Base-by-base conservation (phyloP, 2,329 filamentous ascomycete species). In the Exophiala sideris region DNA sequence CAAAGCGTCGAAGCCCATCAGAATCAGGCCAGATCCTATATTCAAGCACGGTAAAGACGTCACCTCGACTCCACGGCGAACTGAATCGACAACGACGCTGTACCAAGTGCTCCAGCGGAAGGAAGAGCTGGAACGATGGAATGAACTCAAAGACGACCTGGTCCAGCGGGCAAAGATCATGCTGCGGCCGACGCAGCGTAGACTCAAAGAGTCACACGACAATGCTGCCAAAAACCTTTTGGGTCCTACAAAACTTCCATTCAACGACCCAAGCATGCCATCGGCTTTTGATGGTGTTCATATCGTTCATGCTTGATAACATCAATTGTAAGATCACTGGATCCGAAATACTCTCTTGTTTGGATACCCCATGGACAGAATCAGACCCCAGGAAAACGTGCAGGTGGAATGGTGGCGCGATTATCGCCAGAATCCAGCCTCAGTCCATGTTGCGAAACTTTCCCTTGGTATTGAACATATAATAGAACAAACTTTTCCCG, bases 81-180 rank as follows among this genome's bases (percentile, higher is more conserved):
- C 73, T 6, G 62, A 69, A 3, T 73, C 74, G 48, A 68, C 71
- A 16, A 74, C 72, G 24, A 68, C 72, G 14, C 66, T 70, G 8
- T 76, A 75, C 59, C 71, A 72, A 53, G 67, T 73, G 4, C 69
- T 76, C 5, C 69, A 70, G 36, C 73, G 74, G 48, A 71, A 73
- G 33, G 74, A 76, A 56, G 68, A 75, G 44, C 74, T 73, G 57
- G 73, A 76, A 57, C 71, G 71, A 52, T 76, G 75, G 73, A 65
- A 69, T 14, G 52, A 56, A 34, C 41, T 42, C 21, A 58, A 54
- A 41, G 50, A 54, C 16, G 58, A 60, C 24, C 16, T 60, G 56
- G 39, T 60, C 9, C 39, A 50, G 16, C 42, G 48, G 35, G 57
- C 57, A n/a, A 53, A 49, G 33, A 38, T 60, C 35, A 39, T 50